Percentiles rank a stretch among this genome's conserved stretches.
phyloP scores from a whole-genome alignment of 768 basidiomycete species.

The Albatrellus ellisii region DNA sequence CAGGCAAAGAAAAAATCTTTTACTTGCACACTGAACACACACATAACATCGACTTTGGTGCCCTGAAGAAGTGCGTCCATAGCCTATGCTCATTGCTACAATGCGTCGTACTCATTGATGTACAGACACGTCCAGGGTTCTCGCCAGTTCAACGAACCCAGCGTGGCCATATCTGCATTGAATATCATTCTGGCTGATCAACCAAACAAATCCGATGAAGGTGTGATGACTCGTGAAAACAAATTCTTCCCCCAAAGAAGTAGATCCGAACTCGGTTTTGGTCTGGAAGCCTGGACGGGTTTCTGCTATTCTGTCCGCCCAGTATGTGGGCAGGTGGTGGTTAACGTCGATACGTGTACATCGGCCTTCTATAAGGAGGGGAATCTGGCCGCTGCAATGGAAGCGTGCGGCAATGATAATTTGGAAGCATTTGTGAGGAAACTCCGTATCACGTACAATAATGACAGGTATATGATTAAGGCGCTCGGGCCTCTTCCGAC shows the following conservation, averaged over 20 bases:
- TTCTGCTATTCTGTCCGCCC: slow-evolving; percentile 30
- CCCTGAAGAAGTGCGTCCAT: no score
- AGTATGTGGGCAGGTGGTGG: slow-evolving; percentile 33
- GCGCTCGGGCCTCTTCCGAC: slow-evolving; percentile 29
- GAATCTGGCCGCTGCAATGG: slow-evolving; percentile 31
- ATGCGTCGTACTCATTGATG: slow-evolving; percentile 3
- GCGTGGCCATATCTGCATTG: slow-evolving; percentile 34
- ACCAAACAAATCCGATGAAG: slow-evolving; percentile 27
- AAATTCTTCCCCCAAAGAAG: slow-evolving; percentile 35
- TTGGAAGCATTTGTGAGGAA: slow-evolving; percentile 58
- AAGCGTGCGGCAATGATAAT: slow-evolving; percentile 30
- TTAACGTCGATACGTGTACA: slow-evolving; percentile 40
- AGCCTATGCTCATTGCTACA: slow-evolving; percentile 21
- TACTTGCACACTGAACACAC: slow-evolving; percentile 29
- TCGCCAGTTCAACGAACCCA: slow-evolving; percentile 27
- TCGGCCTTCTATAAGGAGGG: slow-evolving; percentile 32
- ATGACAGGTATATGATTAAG: slow-evolving; percentile 63
- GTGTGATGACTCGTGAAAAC: slow-evolving; percentile 39
- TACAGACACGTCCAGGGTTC: slow-evolving; percentile 33
- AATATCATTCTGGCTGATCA: slow-evolving; percentile 34
- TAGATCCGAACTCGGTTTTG: slow-evolving; percentile 27
- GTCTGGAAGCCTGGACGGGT: slow-evolving; percentile 47
- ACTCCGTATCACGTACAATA: slow-evolving; percentile 47
- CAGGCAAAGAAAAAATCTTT: slow-evolving; percentile 26
- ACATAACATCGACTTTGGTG: slow-evolving; percentile 31